Evolutionary conservation across 345 rosid genomes (phyloP).

Genomic region (Triadica sebifera): DNA sequence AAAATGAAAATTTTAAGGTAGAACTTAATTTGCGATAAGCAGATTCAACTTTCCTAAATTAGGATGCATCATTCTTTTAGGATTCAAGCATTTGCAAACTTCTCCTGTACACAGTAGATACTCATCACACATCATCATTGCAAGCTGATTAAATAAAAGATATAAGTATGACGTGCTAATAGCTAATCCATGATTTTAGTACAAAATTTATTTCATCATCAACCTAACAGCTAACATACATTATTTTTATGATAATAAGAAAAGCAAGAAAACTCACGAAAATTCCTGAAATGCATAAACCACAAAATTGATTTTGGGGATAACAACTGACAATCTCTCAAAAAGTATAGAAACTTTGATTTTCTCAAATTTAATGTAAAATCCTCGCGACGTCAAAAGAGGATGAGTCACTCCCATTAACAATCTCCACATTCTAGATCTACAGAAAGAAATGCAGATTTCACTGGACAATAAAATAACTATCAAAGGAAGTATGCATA

Average conservation of each 20-base stretch:
- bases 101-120: too few relatives aligned
- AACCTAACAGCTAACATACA: neutral
- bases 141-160: too few relatives aligned
- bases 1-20: too few relatives aligned
- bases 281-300: slow-evolving; percentile 92
- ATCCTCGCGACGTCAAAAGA: slow-evolving; percentile 39
- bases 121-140: too few relatives aligned
- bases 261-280: slow-evolving; percentile 51
- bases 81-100: too few relatives aligned
- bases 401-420: slow-evolving; percentile 31
- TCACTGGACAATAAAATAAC: neutral
- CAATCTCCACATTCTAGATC: slow-evolving; percentile 52
- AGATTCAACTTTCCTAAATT: too few relatives aligned
- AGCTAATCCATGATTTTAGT: too few relatives aligned
- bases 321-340: slow-evolving; percentile 87
- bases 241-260: neutral
- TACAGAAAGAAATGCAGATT: neutral
- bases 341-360: slow-evolving; percentile 83
- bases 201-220: neutral
- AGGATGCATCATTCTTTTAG: too few relatives aligned
- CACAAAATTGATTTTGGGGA: slow-evolving; percentile 83
- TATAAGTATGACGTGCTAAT: too few relatives aligned
- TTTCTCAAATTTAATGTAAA: slow-evolving; percentile 61
- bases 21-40: too few relatives aligned
- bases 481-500: neutral